Base-by-base conservation (phyloP, 1,139 yeast genomes). In the Entelexis sorbosivorans region DNA sequence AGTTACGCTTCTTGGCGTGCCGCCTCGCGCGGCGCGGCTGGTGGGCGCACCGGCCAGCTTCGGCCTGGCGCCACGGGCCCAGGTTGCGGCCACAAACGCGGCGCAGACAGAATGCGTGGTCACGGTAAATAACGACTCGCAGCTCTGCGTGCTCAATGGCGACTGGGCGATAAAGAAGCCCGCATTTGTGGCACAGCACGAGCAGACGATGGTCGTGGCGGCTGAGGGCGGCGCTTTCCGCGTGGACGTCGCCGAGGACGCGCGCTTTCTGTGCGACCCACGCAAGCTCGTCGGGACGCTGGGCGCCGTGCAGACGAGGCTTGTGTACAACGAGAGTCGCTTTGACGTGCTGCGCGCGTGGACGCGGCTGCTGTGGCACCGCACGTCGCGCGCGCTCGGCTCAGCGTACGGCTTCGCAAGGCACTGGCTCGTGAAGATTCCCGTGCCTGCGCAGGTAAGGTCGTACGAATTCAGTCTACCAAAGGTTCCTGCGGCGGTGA, bases 201-300 rank as follows among this genome's bases (percentile, higher is more conserved):
- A 26, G n/a, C n/a, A 16, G n/a, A 6, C 33, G 16, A 6, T 29
- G 6, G 50, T 52, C 3, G 44, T 48, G 14, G 42, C 52, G 2
- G 53, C 52, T 2, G 46, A 39, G 14, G 42, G 51, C n/a, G 56
- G 56, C 16, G 26, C 47, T 8, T 52, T 35, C 34, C 45, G 56
- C 8, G 56, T 52, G 13, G 56, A 52, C 35, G 29, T 52, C 3
- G 52, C 46, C 42, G 22, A 39, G 13, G 53, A 51, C 34, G 31
- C 50, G 16, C 47, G 24, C n/a, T 50, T 52, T 17, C 38, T 44
- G 20, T 52, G 53, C 47, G 43, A 39, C 7, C 56, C 53, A 8
- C 19, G 29, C 24, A 47, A 44, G n/a, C 16, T 52, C 14, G 20
- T 49, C 14, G 56, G 50, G 17, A 44, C 47, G 6, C 38, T 48